Percentiles rank a stretch among this genome's conserved stretches.
Conservation (phyloP, 2,329 filamentous ascomycete species). For the Lachnellula occidentalis region DNA sequence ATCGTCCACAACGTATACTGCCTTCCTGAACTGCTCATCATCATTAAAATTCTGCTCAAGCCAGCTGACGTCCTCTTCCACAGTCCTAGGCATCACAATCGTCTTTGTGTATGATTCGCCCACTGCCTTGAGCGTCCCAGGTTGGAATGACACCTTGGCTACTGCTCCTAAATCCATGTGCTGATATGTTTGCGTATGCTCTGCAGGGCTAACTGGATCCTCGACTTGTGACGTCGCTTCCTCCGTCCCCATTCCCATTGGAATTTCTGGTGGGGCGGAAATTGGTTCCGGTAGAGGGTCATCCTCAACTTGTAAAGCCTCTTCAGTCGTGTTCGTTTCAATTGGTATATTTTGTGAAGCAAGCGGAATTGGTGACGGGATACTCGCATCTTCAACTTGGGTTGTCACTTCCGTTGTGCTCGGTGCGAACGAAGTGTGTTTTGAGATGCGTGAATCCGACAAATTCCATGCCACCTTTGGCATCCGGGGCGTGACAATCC, state of each 20-base stretch:
- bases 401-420: no score
- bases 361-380: no score
- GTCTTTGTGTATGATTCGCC: conserved; percentile 19
- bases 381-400: no score
- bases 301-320: no score
- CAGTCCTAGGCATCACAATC: conserved; percentile 17
- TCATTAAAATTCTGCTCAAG: conserved; percentile 17
- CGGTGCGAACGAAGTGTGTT: no score
- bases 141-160: conserved; percentile 2
- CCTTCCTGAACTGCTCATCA: conserved; percentile 6
- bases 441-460: no score
- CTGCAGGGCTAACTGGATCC: not conserved
- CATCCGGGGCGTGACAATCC: not conserved
- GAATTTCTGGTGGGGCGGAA: not conserved
- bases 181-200: not conserved
- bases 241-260: not conserved
- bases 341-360: no score
- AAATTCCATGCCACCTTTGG: not conserved
- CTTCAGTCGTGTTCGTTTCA: no score
- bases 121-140: conserved; percentile 9
- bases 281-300: no score
- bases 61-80: conserved; percentile 21
- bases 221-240: not conserved
- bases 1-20: conserved; percentile 26
- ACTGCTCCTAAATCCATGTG: not conserved